Conservation (phyloP, 495 filamentous ascomycete genomes). For the Neurospora sp. region DNA sequence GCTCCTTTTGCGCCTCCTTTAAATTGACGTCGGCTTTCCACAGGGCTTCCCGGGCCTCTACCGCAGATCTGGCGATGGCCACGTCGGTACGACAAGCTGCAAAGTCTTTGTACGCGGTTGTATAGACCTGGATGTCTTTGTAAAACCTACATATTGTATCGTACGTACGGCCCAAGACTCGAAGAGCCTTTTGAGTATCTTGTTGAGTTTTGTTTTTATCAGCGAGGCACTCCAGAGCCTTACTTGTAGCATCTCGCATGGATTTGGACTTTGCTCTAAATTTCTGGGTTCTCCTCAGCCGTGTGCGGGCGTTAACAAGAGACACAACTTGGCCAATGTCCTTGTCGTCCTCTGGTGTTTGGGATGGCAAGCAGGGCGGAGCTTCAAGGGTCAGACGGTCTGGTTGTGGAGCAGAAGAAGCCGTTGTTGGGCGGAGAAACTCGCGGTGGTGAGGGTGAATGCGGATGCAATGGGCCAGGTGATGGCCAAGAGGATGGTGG, state of each 20-base stretch:
- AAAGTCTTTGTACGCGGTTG: background rate
- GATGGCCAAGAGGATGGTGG: background rate
- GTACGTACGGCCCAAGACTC: background rate
- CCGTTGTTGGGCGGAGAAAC: background rate
- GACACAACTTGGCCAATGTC: background rate
- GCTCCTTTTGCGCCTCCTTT: background rate
- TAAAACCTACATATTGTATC: background rate
- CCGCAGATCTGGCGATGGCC: background rate
- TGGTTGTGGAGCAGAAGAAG: background rate
- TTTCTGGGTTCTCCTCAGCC: too few relatives aligned
- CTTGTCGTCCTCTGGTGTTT: background rate
- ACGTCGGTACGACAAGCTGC: background rate
- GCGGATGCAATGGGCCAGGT: background rate
- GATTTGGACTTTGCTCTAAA: too few relatives aligned
- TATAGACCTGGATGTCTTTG: fast-evolving
- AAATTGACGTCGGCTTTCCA: background rate
- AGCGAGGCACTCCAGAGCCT: background rate
- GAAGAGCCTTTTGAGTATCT: background rate
- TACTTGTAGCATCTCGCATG: background rate
- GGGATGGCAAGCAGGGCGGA: background rate
- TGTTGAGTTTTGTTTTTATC: background rate
- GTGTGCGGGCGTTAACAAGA: background rate
- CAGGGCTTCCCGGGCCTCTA: background rate
- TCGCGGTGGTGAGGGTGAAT: background rate
- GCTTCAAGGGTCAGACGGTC: background rate